Conservation (phyloP, 1,284 basidiomycete species). For the Cerioporus squamosus region DNA sequence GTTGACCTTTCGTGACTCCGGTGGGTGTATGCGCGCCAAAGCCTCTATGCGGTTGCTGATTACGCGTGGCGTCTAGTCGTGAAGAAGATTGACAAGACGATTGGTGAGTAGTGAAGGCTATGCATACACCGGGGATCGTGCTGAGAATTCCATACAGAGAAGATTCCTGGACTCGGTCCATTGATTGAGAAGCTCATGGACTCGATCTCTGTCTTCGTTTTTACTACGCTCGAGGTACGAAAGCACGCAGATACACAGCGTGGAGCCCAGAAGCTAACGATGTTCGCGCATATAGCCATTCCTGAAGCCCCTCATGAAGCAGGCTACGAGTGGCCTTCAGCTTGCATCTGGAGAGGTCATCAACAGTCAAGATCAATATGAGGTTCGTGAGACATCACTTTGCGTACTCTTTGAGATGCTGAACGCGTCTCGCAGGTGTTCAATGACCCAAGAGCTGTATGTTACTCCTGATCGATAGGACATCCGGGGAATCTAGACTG, state of each 20-base stretch:
- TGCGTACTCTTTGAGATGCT: neutral
- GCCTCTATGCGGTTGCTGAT: neutral
- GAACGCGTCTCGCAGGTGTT: constrained; percentile 54
- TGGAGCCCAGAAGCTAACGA: neutral
- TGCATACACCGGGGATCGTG: neutral
- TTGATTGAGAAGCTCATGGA: constrained; percentile 86
- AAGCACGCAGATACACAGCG: neutral
- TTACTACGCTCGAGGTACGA: constrained; percentile 63
- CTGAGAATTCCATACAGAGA: constrained; percentile 46
- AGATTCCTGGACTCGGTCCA: constrained; percentile 69
- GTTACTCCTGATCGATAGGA: constrained; percentile 25
- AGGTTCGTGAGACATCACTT: constrained; percentile 39
- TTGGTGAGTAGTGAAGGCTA: constrained; percentile 56
- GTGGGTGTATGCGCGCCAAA: constrained; percentile 19
- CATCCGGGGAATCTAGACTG: neutral
- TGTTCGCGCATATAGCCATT: constrained; percentile 59
- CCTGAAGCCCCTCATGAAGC: constrained; percentile 72
- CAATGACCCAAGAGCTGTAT: constrained; percentile 74
- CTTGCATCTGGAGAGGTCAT: constrained; percentile 78
- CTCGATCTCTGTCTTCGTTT: constrained; percentile 79
- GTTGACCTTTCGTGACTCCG: constrained; percentile 78
- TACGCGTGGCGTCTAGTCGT: constrained; percentile 47
- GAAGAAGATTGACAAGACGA: constrained; percentile 87
- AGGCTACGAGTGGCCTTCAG: constrained; percentile 65
- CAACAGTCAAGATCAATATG: constrained; percentile 80